Base-by-base conservation (phyloP, 2,329 filamentous ascomycete species). In the Ascochyta fabae region DNA sequence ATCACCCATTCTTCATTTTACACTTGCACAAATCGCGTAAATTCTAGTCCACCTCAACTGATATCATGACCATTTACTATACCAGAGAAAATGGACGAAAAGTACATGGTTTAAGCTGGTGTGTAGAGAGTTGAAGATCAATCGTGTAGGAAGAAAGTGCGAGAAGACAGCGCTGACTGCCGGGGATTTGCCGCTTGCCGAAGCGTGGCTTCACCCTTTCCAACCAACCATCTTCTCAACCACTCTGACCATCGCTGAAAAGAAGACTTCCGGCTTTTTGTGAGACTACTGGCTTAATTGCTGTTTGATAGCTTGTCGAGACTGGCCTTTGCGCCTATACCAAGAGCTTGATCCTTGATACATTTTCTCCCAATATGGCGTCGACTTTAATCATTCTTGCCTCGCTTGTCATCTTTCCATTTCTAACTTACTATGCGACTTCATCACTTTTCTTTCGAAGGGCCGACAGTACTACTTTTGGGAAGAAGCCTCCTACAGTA, bases 341-440 rank as follows among this genome's bases (percentile, higher is more conserved):
- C 16, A n/a, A 6, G 22, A 4, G n/a, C 16, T 4, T 45, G 34
- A 39, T 8, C 15, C 33, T 31, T 31, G 3, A 38, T 2, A 9
- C 33, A 4, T 22, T 9, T 13, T n/a, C 19, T 26, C 1, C 13
- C 38, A 39, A 16, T 6, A 56, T 56, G 53, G 48, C 47, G 13
- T 22, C 22, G 4, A 33, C n/a, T 15, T 23, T 43, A 22, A 16
- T 56, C 24, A 27, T 51, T 16, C 6, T 51, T 44, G 47, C 43
- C n/a, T 46, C 27, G 7, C 13, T 61, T 12, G 22, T 63, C 34
- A 29, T 54, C 16, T 29, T 61, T 8, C 67, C 68, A 15, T 60
- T 67, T 27, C 43, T 68, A n/a, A 68, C 58, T 15, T 66, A 65
- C 19, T 64, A 67, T 44, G 34, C 64, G n/a, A 63, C 67, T 13